Evolutionary conservation across 768 basidiomycete genomes (phyloP).

Genomic region (Hypholoma fasciculare): DNA sequence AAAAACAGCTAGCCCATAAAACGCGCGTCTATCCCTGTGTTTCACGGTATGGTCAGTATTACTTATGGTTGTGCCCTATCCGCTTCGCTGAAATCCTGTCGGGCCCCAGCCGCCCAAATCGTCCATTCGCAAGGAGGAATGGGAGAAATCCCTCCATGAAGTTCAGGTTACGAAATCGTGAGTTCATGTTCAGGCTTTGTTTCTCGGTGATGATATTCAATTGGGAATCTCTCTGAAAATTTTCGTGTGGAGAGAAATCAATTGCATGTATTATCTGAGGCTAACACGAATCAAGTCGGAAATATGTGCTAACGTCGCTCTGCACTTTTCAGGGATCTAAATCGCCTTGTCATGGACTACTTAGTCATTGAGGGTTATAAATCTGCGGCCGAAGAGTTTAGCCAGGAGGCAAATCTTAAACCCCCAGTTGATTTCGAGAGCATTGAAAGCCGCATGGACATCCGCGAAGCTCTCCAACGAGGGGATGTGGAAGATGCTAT

Average conservation of each 20-base stretch:
- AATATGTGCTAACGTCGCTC: slow-evolving; percentile 21
- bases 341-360: slow-evolving; percentile 95
- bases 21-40: slow-evolving; percentile 16
- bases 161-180: slow-evolving; percentile 88
- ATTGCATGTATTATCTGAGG: slow-evolving; percentile 92
- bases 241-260: slow-evolving; percentile 59
- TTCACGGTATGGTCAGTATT: slow-evolving; percentile 35
- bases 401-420: slow-evolving; percentile 77
- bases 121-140: slow-evolving; percentile 75
- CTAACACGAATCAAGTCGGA: slow-evolving; percentile 11
- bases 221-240: slow-evolving; percentile 99
- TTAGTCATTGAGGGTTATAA: slow-evolving; percentile 98
- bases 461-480: slow-evolving; percentile 89
- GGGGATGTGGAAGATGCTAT: slow-evolving; percentile 97
- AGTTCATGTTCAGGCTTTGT: slow-evolving; percentile 40
- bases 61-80: slow-evolving; percentile 6
- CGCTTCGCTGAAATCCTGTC: slow-evolving; percentile 7
- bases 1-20: slow-evolving; percentile 26
- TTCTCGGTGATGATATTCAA: slow-evolving; percentile 63
- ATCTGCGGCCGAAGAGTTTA: slow-evolving; percentile 93
- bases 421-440: slow-evolving; percentile 86
- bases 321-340: slow-evolving; percentile 71
- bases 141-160: slow-evolving; percentile 81
- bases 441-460: slow-evolving; percentile 93
- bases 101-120: slow-evolving; percentile 48